Evolutionary conservation across 2,329 filamentous ascomycete species (phyloP).

Genomic region (Chaetomium olivaceum): DNA sequence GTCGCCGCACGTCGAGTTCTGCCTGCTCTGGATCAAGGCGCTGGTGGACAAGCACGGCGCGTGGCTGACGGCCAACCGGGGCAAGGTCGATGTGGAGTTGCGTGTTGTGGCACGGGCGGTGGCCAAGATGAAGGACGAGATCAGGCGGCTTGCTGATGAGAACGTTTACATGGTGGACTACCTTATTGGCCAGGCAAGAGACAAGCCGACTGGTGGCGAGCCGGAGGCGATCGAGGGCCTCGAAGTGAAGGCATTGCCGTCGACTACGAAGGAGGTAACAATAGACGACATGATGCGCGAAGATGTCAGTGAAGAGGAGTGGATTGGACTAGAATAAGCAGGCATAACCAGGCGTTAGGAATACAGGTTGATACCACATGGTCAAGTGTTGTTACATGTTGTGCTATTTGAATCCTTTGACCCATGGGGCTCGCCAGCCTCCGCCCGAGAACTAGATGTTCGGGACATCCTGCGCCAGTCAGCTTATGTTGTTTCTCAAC

Average conservation of each 20-base stretch:
- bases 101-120: slow-evolving; percentile 80
- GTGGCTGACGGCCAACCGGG: slow-evolving; percentile 78
- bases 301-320: slow-evolving; percentile 45
- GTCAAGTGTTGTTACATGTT: slow-evolving; percentile 1
- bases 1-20: slow-evolving; percentile 92
- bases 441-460: slow-evolving; percentile 1
- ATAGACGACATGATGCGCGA: slow-evolving; percentile 37
- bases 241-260: slow-evolving; percentile 37
- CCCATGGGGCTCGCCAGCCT: not conserved
- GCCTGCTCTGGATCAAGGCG: slow-evolving; percentile 87
- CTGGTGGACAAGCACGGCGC: slow-evolving; percentile 79
- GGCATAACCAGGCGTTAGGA: slow-evolving; percentile 24
- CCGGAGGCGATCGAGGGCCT: slow-evolving; percentile 28
- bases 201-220: slow-evolving; percentile 30
- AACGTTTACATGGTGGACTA: slow-evolving; percentile 91
- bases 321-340: slow-evolving; percentile 51
- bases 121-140: slow-evolving; percentile 75
- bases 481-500: not conserved
- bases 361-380: slow-evolving; percentile 29
- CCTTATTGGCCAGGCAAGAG: slow-evolving; percentile 56
- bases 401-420: not conserved
- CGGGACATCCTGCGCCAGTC: slow-evolving; percentile 22
- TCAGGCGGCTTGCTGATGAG: slow-evolving; percentile 80
- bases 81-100: slow-evolving; percentile 79
- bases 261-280: slow-evolving; percentile 27